Base-by-base conservation (phyloP, 805 yeast species). In the Metschnikowia chrysomelidarum region DNA sequence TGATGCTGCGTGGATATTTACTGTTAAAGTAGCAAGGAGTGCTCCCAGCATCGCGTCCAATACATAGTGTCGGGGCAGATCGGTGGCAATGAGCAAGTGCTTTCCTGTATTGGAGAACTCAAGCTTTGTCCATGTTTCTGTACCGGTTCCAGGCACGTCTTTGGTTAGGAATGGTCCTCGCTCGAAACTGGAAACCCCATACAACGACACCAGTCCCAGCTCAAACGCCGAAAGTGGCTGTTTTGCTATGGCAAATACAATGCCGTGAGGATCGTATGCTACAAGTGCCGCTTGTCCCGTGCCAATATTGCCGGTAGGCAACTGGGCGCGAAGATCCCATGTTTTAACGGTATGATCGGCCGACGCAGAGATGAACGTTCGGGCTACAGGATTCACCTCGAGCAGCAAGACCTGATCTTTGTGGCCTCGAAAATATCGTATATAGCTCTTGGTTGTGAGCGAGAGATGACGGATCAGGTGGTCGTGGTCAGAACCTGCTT, bases 351-450 rank as follows among this genome's bases (percentile, higher is more conserved):
- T 78, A 35, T 81, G 74, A 56, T 93, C 98, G 38, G 74, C 57
- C 0, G 95, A 75, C 0, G 89, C 71, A 27, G 85, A 78, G 7
- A 85, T 49, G 53, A 85, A 75, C 9, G 73, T 60, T 50, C 82
- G 88, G 36, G 72, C 71, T 4, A 75, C 65, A 0, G 95, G 96
- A 30, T 80, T 76, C 50, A 87, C 75, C 57, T 83, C 87, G 4
- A 93, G 58, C 7, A 78, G 73, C 4, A 76, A 74, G 4, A 93
- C 96, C 42, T 78, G 73, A 10, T 76, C 85, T 32, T 79, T 78
- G 57, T 93, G 98, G 2, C 97, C 98, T 43, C 75, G 72, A 63
- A 87, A 93, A 59, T 91, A 91, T 39, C 96, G 74, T 8, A 88
- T 62, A 54, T 81, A 93, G 36, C 80, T 77, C 51, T 87, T 87